Base-by-base conservation (phyloP, 352 stramenopile species). In the Phytophthora pisi region DNA sequence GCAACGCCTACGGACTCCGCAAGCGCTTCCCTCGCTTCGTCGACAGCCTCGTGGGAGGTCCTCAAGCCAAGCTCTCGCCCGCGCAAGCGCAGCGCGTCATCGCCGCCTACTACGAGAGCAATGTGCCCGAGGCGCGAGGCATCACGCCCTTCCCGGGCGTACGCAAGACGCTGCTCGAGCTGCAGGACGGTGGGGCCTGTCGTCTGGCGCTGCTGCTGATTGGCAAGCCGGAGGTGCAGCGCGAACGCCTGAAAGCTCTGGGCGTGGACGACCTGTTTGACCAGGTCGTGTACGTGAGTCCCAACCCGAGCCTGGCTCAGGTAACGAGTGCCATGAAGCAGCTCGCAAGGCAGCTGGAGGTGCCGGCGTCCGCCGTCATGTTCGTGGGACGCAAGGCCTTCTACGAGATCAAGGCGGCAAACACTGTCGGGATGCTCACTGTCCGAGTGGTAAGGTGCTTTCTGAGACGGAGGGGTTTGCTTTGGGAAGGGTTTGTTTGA, bases 401-500 rank as follows among this genome's bases (percentile, higher is more conserved):
- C 58, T 93, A 92, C 54, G 88, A 96, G 66, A 92, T 96, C 70
- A 96, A 94, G 45, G 88, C 84, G 3, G 88, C 86, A 2, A 96
- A 96, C 57, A 81, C 84, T 60, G 75, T 90, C 4, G 88, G 86
- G 1, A 80, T 96, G 61, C 74, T 93, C 20, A 96, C 88, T 8
- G 79, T 90, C 36, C 83, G 84, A 11, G 87, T 93, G 86, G 86
- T 95, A 43, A 31, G 26, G 71, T 76, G 42, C 38, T 8, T 24
- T 16, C 28, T 6, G 10, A 23, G 15, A 16, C 10, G 7, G 38
- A 60, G 23, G 5, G n/a, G 4, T 3, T 23, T 53, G 40, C 28
- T 1, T 56, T 36, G 13, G 13, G 36, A 26, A 6, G 9, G 24
- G 24, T 13, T 57, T 50, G 47, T 53, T 66, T 46, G 38, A 20